Evolutionary conservation across 352 stramenopile genomes (phyloP), one percentile per base, ranked within the genome.

Genomic region (Globisporangium nodosum): DNA sequence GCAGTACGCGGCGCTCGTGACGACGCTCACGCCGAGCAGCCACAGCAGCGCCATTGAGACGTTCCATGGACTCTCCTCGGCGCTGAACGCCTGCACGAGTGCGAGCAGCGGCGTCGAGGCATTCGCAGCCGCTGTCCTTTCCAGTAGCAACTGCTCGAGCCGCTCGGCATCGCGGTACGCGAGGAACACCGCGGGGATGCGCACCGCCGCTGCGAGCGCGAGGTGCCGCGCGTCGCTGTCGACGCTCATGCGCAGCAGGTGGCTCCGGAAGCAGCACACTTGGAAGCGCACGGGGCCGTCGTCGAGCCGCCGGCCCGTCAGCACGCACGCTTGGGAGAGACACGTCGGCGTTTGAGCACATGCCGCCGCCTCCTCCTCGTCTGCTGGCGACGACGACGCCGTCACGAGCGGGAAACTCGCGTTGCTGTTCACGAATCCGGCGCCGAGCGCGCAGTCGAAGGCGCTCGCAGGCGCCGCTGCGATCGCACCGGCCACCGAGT

Each of bases 1-100:
- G 54, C 74, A 74, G 56, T 86, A 85, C 0, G 80, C 76, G 3
- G 74, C 69, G 9, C 64, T 47, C 21, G 79, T 47, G 43, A 88
- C 74, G 12, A 76, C 70, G 20, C 62, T 20, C 15, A 90, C 76
- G 5, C 74, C 80, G 15, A 90, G 61, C 9, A 78, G 45, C 80
- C 80, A 90, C 27, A 74, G 83, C 16, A 86, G 49, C 13, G 77
- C 58, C 80, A 90, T 90, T 11, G 78, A 81, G 30, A 71, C 31
- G 49, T 90, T 88, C 80, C 80, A 90, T 18, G 74, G 72, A 56
- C 62, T 78, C 56, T 84, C 75, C 24, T 84, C 65, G 3, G 57
- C 47, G 20, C 71, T 69, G 54, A 83, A 73, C 1, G 62, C 75
- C 39, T 58, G 70, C 18, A 73, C 64, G 0, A 62, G 30, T 15